These are phyloP conservation scores for Silene noctiflora DNA, from an alignment of 179 eudicot genomes.

Conservation along the genomic window DNA sequence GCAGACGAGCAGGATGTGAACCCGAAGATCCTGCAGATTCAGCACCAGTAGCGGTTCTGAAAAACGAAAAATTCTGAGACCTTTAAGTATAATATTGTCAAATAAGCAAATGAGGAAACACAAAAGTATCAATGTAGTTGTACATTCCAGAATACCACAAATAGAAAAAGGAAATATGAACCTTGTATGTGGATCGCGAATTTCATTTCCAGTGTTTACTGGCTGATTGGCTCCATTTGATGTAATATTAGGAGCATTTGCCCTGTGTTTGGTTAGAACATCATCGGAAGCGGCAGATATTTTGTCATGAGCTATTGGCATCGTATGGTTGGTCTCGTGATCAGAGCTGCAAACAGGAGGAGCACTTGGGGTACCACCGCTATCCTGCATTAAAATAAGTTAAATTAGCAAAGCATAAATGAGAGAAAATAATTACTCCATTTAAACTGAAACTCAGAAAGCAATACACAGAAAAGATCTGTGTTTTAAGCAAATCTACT, in stretches of 20 bases:
- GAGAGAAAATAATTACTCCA: background rate
- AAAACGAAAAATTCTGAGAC: background rate
- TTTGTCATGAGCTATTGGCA: constrained; percentile 21
- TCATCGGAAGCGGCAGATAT: constrained; percentile 25
- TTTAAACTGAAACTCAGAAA: background rate
- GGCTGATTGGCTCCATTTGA: constrained; percentile 29
- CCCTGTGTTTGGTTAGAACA: constrained; percentile 27
- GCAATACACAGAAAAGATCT: background rate
- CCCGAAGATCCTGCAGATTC: constrained; percentile 63
- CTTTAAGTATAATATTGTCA: background rate
- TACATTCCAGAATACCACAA: constrained; percentile 4
- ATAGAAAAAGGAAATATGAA: constrained; percentile 22
- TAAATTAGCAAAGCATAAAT: background rate
- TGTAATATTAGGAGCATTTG: constrained; percentile 15
- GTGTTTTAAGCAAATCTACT: background rate
- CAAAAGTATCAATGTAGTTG: background rate
- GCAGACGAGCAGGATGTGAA: constrained; percentile 64
- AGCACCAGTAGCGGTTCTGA: constrained; percentile 42
- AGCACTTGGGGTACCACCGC: constrained; percentile 74
- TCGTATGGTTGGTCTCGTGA: constrained; percentile 36
- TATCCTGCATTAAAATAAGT: constrained; percentile 29
- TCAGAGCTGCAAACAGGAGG: constrained; percentile 58
- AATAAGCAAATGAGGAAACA: background rate
- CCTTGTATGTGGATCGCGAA: constrained; percentile 47
- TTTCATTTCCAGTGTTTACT: constrained; percentile 27